Evolutionary conservation across 441 rosid genomes (phyloP), one percentile per base, ranked within the genome.

Genomic region (Pelargonium cotyledonis): DNA sequence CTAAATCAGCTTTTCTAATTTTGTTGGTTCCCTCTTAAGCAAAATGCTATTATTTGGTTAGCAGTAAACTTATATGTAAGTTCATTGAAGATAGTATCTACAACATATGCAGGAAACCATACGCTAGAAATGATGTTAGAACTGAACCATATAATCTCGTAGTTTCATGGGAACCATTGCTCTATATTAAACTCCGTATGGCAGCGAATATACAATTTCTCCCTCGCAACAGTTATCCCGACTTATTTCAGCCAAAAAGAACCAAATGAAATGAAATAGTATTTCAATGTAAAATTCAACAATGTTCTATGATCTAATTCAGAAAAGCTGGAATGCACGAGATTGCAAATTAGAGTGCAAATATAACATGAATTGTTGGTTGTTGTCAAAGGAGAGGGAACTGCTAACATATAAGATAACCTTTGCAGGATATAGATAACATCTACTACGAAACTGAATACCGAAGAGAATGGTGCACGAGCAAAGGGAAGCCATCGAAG

Each of bases 381-480:
- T 11, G 5, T 65, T 41, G 29, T 65, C 19, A 35, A 14, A 5
- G 43, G 23, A 57, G 35, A 26, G 7, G 15, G 12, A 16, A 63
- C 11, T 55, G 60, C 26, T 46, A 49, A 3, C 12, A 11, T 0
- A 3, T 43, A 58, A 40, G 44, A 35, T 55, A 51, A 60, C 23
- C 12, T 69, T 19, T 68, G 75, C 82, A 90, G 97, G 94, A 73
- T 9, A 80, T 90, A 12, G 92, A 90, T 82, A 90, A 91, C 70
- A 90, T 95, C 61, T 79, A 86, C 80, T 95, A 87, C 10, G 96
- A 85, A 78, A 95, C 99, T 0, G 96, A 91, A 75, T 77, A 87
- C 80, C 66, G 96, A 63, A 79, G 90, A 86, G 99, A 95, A 79
- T 91, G 99, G 99, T 95, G 99, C 83, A 89, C 79, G 70, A 86